A percentile compares a stretch with the other conserved stretches of the same genome.
phyloP scores from a whole-genome alignment of 129 eudicot genomes.

The Pittosporum tobira region DNA sequence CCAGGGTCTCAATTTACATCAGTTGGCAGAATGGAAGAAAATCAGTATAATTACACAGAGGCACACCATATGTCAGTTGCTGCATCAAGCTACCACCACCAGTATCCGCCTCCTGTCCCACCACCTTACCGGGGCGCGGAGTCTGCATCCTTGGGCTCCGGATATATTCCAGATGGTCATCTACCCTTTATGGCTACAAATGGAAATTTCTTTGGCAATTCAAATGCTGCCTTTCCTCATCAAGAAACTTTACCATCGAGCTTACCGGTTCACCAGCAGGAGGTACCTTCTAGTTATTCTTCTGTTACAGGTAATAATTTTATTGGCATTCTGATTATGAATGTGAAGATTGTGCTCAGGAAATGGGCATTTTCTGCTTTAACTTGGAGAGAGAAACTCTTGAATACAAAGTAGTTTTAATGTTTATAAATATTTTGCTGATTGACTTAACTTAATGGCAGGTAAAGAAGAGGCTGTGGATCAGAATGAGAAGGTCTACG shows the following conservation, averaged over 20 bases:
- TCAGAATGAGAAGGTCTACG: constrained; percentile 33
- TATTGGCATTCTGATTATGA: constrained; percentile 40
- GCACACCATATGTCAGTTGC: constrained; percentile 39
- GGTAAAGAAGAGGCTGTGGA: constrained; percentile 61
- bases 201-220: constrained; percentile 46
- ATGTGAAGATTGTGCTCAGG: constrained; percentile 41
- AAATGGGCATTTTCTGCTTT: constrained; percentile 11
- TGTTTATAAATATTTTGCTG: constrained; percentile 10
- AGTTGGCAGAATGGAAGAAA: constrained; percentile 48
- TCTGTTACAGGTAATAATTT: constrained; percentile 94
- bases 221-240: constrained; percentile 45
- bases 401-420: not conserved
- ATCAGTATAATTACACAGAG: constrained; percentile 47
- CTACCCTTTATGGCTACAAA: constrained; percentile 53
- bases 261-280: constrained; percentile 85
- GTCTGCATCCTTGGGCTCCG: constrained; percentile 43
- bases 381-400: constrained; percentile 2
- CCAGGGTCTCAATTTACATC: constrained; percentile 34
- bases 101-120: constrained; percentile 38
- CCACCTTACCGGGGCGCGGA: constrained; percentile 44
- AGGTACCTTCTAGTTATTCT: constrained; percentile 99
- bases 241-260: constrained; percentile 45
- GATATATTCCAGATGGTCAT: constrained; percentile 45
- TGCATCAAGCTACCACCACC: constrained; percentile 51
- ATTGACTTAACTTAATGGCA: constrained; percentile 37